Conservation (phyloP, 179 eudicot species). For the Beta lomatogona region DNA sequence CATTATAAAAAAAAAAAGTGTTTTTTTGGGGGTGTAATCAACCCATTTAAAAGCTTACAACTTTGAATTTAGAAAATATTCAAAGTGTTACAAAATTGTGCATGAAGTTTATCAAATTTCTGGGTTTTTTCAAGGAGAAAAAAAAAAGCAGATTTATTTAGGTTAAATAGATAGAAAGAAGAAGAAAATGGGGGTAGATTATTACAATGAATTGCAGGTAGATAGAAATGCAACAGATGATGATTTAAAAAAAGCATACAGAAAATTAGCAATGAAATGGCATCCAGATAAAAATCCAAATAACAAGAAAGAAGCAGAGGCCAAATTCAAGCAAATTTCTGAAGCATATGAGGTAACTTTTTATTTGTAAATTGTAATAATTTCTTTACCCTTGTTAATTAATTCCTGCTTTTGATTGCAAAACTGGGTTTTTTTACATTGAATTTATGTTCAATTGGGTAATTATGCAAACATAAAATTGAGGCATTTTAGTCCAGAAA, state of each 20-base stretch:
- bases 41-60: background rate
- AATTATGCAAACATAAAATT: background rate
- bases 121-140: background rate
- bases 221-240: conserved; percentile 51
- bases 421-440: background rate
- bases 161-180: too few species aligned
- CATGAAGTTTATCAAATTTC: background rate
- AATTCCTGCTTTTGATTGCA: background rate
- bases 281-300: conserved; percentile 65
- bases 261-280: conserved; percentile 65
- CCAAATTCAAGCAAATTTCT: conserved; percentile 58
- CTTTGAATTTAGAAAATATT: background rate
- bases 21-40: background rate
- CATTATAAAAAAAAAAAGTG: background rate
- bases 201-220: conserved; percentile 44
- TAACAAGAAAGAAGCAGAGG: conserved; percentile 56
- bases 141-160: background rate
- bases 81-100: background rate
- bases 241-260: conserved; percentile 53
- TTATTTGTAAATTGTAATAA: too few species aligned
- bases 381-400: background rate
- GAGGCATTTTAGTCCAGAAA: background rate
- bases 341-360: conserved; percentile 54
- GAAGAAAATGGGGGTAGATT: conserved; percentile 50
- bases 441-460: background rate